Base-by-base conservation (phyloP, 768 basidiomycete species). In the Mycena amicta region DNA sequence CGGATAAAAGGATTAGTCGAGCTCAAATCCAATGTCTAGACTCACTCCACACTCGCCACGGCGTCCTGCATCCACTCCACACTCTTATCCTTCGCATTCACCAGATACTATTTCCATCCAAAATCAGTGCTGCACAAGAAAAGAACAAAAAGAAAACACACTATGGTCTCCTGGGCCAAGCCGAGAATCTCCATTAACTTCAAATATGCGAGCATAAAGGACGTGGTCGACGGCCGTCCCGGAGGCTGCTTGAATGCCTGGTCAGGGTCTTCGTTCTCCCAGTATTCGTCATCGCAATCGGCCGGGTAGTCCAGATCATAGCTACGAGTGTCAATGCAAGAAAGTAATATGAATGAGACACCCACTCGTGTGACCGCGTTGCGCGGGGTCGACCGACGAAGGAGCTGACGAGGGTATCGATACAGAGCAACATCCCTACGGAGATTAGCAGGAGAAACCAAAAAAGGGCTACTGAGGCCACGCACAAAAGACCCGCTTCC, bases 301-400 rank as follows among this genome's bases (percentile, higher is more conserved):
- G 84, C 79, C 3, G 86, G 86, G n/a, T 83, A 77, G 47, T 88
- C 88, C 6, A 84, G 73, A 60, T 90, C 87, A 64, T 87, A 85
- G 60, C 87, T 87, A 56, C 3, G 43, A 5, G 5, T 5, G 43
- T 15, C 43, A 23, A n/a, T 23, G 43, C 6, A n/a, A n/a, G n/a
- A n/a, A 45, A 23, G 43, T n/a, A 45, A 45, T 8, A 15, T 23
- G 22, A 45, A 45, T 45, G 43, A 23, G 22, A 37, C 4, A 74
- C 83, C 27, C 41, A 83, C 79, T 87, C 87, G 57, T 81, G 80
- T 45, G 85, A 82, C 41, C 81, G 78, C 3, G 87, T 76, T 3
- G 83, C 79, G 50, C 82, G 74, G 0, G 87, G 85, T 8, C 88
- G 75, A 16, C 88, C 88, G 33, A 85, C 71, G 22, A 77, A 75